Percentiles rank a stretch among this genome's conserved stretches.
These are phyloP conservation scores for Endoconidiophora laricicola DNA, from an alignment of 2,329 filamentous ascomycete species.

Conservation along the genomic window DNA sequence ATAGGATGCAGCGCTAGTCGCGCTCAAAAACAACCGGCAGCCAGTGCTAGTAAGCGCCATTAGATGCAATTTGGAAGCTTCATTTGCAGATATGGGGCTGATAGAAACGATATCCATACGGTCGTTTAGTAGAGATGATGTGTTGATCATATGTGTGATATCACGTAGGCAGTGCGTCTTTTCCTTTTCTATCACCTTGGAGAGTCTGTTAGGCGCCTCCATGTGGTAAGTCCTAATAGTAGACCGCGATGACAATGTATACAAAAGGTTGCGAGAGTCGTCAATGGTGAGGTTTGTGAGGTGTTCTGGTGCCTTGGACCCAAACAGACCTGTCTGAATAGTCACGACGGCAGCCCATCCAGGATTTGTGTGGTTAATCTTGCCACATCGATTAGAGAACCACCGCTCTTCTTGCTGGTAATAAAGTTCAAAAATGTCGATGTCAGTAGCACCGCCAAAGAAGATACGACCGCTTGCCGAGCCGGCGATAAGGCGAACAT, in stretches of 20 bases:
- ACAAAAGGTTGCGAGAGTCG: conserved; percentile 73
- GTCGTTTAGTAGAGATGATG: conserved; percentile 52
- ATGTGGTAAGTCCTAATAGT: conserved; percentile 87
- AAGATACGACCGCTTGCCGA: conserved; percentile 84
- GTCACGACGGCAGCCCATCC: conserved; percentile 50
- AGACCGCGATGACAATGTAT: conserved; percentile 74
- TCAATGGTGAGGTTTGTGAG: conserved; percentile 73
- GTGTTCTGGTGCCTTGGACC: conserved; percentile 38
- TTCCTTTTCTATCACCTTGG: conserved; percentile 48
- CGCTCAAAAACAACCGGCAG: conserved; percentile 81
- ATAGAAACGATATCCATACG: conserved; percentile 66
- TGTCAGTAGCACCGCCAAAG: conserved; percentile 64
- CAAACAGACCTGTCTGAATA: conserved; percentile 33
- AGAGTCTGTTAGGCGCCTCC: conserved; percentile 45
- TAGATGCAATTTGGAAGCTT: conserved; percentile 70
- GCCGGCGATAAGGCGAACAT: conserved; percentile 62
- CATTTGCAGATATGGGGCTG: conserved; percentile 61
- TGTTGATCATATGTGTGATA: conserved; percentile 72
- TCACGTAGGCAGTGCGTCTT: conserved; percentile 46
- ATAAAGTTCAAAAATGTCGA: conserved; percentile 82
- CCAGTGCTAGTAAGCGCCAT: conserved; percentile 84
- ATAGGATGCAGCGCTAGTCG: conserved; percentile 60
- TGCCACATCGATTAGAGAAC: conserved; percentile 79
- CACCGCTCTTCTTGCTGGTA: conserved; percentile 96
- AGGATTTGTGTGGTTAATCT: conserved; percentile 71